Conservation (phyloP, 148 eudicot genomes). For the Nyssa sinensis region DNA sequence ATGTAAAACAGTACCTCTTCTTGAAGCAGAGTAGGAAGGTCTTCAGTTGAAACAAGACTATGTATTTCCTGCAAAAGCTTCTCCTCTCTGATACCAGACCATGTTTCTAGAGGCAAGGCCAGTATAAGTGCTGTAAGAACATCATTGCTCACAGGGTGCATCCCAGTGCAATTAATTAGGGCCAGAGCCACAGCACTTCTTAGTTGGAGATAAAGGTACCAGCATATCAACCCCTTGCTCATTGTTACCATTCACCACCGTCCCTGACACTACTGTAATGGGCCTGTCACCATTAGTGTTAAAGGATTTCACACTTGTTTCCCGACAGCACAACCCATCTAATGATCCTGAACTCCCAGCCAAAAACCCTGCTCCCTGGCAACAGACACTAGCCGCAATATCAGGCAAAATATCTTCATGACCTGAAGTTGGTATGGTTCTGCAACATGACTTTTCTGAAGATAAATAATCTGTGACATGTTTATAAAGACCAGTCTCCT, state of each 20-base stretch:
- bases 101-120: slow-evolving; percentile 79
- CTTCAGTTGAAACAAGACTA: slow-evolving; percentile 49
- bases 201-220: slow-evolving; percentile 56
- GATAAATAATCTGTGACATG: slow-evolving; percentile 51
- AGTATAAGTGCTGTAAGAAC: slow-evolving; percentile 73
- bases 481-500: slow-evolving; percentile 64
- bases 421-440: slow-evolving; percentile 24
- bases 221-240: slow-evolving; percentile 68
- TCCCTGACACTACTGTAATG: slow-evolving; percentile 56
- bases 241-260: slow-evolving; percentile 44
- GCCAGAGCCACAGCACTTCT: slow-evolving; percentile 32
- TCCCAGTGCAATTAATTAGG: slow-evolving; percentile 30
- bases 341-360: slow-evolving; percentile 49
- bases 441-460: slow-evolving; percentile 40
- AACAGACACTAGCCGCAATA: slow-evolving; percentile 64
- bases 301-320: slow-evolving; percentile 50
- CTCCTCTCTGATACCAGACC: slow-evolving; percentile 64
- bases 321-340: slow-evolving; percentile 49
- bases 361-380: slow-evolving; percentile 69
- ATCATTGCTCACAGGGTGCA: slow-evolving; percentile 69
- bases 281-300: slow-evolving; percentile 56
- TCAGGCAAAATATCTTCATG: slow-evolving; percentile 45
- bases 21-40: slow-evolving; percentile 68
- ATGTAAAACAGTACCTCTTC: slow-evolving; percentile 61
- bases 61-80: slow-evolving; percentile 50